Evolutionary conservation across 2,329 filamentous ascomycete genomes (phyloP), one percentile per base, ranked within the genome.

Genomic region (Colletotrichum orchidophilum): DNA sequence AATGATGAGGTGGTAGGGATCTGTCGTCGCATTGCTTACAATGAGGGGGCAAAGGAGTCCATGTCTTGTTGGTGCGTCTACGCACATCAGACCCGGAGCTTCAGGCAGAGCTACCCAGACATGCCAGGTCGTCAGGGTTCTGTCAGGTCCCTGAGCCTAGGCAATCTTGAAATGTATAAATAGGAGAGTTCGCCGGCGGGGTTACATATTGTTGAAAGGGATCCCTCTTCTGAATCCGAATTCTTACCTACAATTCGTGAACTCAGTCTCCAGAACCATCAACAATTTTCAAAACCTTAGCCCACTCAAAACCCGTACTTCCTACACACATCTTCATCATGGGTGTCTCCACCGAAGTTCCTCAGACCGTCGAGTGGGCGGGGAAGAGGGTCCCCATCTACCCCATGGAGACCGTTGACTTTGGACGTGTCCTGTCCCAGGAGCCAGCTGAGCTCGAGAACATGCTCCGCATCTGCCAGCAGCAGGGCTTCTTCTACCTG

Each of bases 401-500:
- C 78, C 76, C 81, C 69, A 86, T 87, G 84, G 80, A 86, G 76
- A 87, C 85, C 31, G 82, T 89, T 75, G 80, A 87, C 81, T 89
- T 86, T 75, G 82, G 81, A 21, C 81, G 80, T 57, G 78, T 89
- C 63, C 84, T 88, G 42, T 88, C 86, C 0, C 85, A 88, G 73
- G 86, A 89, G 71, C 86, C 87, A 8, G 80, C 78, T 24, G 87
- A 89, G 78, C 78, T 89, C 9, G 85, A 88, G 71, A 87, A 84
- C 75, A 80, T 88, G 8, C 77, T 87, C 65, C 79, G 82, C 42
- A 82, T 81, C 73, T 89, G 87, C 77, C 80, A 85, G 70, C 80
- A 83, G 24, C 83, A 86, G 39, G 87, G 87, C 1, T 89, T 85
- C 81, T 89, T 89, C 78, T 87, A 89, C 76, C 82, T 89, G 50